phyloP scores from a whole-genome alignment of 257 asterid genomes.

The Gentiana macrophylla region DNA sequence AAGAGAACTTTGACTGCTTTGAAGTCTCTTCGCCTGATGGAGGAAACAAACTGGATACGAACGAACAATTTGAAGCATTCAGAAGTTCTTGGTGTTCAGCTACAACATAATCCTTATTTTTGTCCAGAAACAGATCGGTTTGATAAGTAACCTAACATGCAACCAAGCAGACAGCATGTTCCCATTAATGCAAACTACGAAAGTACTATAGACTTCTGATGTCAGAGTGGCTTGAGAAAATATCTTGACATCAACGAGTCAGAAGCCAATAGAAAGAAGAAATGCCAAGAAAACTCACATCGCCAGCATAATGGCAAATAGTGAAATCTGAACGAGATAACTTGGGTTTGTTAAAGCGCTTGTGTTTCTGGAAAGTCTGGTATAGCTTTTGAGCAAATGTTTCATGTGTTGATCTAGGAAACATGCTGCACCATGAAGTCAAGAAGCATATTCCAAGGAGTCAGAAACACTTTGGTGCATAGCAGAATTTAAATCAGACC shows the following conservation, averaged over 20 bases:
- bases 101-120: slow-evolving; percentile 94
- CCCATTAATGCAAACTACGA: slow-evolving; percentile 5
- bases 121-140: slow-evolving; percentile 88
- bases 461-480: slow-evolving; percentile 7
- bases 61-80: slow-evolving; percentile 73
- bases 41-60: slow-evolving; percentile 76
- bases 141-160: slow-evolving; percentile 83
- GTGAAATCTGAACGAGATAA: slow-evolving; percentile 94
- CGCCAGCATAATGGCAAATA: slow-evolving; percentile 94
- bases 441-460: slow-evolving; percentile 8
- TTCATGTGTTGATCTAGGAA: slow-evolving; percentile 93
- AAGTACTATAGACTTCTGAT: slow-evolving; percentile 5
- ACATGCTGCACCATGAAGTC: slow-evolving; percentile 56
- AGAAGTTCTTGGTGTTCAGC: slow-evolving; percentile 96
- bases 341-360: slow-evolving; percentile 96
- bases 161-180: neutral
- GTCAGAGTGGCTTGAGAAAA: no score
- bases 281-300: slow-evolving; percentile 24
- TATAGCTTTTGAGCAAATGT: slow-evolving; percentile 95
- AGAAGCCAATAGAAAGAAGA: no score
- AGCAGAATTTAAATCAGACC: neutral
- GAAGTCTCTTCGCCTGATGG: slow-evolving; percentile 73
- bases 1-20: slow-evolving; percentile 90
- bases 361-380: slow-evolving; percentile 72
- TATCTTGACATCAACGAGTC: no score